phyloP scores from a whole-genome alignment of 2,329 filamentous ascomycete species.

The Fusarium protoensiforme region DNA sequence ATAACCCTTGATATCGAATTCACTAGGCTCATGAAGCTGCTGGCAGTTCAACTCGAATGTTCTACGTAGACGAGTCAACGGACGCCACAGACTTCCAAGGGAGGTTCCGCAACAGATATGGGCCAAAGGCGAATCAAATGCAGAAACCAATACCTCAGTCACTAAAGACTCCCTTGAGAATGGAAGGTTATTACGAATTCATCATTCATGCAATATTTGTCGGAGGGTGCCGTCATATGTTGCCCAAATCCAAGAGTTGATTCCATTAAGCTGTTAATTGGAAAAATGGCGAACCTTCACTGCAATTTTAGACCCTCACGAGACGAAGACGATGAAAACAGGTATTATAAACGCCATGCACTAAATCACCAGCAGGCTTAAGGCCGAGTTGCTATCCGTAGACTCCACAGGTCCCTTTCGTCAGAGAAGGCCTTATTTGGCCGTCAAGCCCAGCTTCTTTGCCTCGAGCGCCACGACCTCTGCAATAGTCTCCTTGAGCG shows the following conservation, averaged over 20 bases:
- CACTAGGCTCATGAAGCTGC: not conserved
- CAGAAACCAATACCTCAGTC: not conserved
- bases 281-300: not conserved
- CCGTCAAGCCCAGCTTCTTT: conserved; percentile 48
- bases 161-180: not conserved
- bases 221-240: not conserved
- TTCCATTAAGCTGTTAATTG: not conserved
- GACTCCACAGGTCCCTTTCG: not conserved
- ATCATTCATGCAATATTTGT: not conserved
- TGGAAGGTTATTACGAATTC: not conserved
- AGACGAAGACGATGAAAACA: not conserved
- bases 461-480: conserved; percentile 53
- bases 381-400: not conserved
- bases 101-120: not conserved
- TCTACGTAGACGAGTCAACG: not conserved
- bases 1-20: not conserved
- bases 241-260: not conserved
- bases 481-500: conserved; percentile 53
- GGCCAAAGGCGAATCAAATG: not conserved
- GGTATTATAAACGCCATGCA: not conserved
- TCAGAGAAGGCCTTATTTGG: conserved; percentile 22
- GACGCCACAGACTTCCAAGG: not conserved
- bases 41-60: not conserved
- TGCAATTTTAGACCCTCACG: not conserved
- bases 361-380: not conserved